Conservation (phyloP, 345 rosid species). For the Zanthoxylum bungeanum region DNA sequence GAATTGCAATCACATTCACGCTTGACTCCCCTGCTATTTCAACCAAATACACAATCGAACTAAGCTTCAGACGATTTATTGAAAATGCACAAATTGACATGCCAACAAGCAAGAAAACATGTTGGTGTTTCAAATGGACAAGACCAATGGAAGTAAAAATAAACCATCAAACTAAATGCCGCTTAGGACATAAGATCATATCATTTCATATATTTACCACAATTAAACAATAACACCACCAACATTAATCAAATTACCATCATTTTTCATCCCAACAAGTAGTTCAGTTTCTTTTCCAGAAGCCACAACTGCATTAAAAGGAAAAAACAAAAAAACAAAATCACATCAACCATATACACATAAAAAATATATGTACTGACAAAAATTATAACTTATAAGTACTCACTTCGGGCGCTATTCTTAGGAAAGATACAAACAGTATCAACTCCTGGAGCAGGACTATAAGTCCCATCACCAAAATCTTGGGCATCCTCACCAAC, state of each 20-base stretch:
- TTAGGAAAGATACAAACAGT: conserved; percentile 74
- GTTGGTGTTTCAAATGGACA: background rate
- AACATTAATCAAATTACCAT: conserved; percentile 46
- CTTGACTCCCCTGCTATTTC: conserved; percentile 55
- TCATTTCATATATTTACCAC: background rate
- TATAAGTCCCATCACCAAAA: conserved; percentile 41
- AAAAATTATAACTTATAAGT: background rate
- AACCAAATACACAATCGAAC: conserved; percentile 17
- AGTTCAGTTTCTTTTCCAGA: conserved; percentile 84
- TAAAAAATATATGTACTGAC: too few relatives aligned
- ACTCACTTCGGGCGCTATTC: conserved; percentile 62
- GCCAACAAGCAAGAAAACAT: background rate
- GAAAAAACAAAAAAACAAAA: background rate
- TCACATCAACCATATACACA: background rate
- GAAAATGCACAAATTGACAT: background rate
- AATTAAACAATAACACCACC: conserved; percentile 1
- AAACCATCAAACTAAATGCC: background rate
- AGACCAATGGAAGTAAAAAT: background rate
- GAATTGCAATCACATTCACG: conserved; percentile 58
- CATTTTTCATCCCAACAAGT: conserved; percentile 81
- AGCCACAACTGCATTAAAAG: conserved; percentile 48
- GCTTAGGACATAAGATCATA: background rate
- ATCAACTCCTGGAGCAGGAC: conserved; percentile 65
- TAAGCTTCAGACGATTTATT: background rate
- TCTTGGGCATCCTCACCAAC: conserved; percentile 63